Evolutionary conservation across 2,329 filamentous ascomycete species (phyloP).

Genomic region (Cyphellophora attinorum): DNA sequence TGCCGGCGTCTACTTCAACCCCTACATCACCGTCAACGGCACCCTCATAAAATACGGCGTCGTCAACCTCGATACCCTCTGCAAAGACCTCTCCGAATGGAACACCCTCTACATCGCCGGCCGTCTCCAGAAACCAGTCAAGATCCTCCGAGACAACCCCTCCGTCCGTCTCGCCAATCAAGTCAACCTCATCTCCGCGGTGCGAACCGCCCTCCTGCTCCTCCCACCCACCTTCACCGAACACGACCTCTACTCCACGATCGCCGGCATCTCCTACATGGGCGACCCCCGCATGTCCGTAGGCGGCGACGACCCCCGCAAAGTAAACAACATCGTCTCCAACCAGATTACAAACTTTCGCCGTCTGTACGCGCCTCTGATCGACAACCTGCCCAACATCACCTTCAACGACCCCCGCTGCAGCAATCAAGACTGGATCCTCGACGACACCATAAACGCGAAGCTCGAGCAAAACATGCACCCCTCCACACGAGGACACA

Average conservation of each 20-base stretch:
- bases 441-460: constrained; percentile 54
- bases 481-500: constrained; percentile 79
- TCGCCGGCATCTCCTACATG: constrained; percentile 85
- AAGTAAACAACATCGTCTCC: constrained; percentile 87
- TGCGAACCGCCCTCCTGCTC: constrained; percentile 80
- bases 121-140: constrained; percentile 91
- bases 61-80: constrained; percentile 84
- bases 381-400: constrained; percentile 84
- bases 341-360: constrained; percentile 89
- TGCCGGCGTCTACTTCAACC: constrained; percentile 95
- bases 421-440: constrained; percentile 51
- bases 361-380: constrained; percentile 77
- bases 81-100: constrained; percentile 79
- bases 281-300: constrained; percentile 94
- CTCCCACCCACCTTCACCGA: constrained; percentile 80
- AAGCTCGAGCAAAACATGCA: constrained; percentile 84
- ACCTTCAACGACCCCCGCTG: constrained; percentile 59
- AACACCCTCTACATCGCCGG: constrained; percentile 94
- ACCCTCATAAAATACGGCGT: constrained; percentile 97
- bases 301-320: constrained; percentile 80
- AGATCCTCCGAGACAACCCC: constrained; percentile 90
- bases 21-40: constrained; percentile 87
- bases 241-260: constrained; percentile 77
- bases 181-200: constrained; percentile 83
- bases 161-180: constrained; percentile 90